Evolutionary conservation across 2,329 filamentous ascomycete genomes (phyloP).

Genomic region (Pseudogymnoascus sp.): DNA sequence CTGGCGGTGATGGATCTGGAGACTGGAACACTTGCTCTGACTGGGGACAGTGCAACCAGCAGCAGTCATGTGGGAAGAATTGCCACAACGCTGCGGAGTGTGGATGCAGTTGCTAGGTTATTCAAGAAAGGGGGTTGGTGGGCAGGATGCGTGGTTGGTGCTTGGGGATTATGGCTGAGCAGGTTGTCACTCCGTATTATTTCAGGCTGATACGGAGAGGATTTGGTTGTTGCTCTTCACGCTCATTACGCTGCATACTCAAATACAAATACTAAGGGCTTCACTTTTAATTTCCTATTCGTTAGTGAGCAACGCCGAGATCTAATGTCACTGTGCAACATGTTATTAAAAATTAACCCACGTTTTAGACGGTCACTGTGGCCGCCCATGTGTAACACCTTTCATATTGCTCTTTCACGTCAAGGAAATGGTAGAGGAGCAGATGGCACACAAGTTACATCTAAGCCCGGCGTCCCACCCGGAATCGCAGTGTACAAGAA

Average conservation of each 20-base stretch:
- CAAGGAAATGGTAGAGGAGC: background rate
- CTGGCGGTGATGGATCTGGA: background rate
- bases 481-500: background rate
- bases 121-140: background rate
- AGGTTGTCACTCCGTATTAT: background rate
- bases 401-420: background rate
- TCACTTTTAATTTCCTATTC: background rate
- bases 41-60: background rate
- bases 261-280: too few relatives aligned
- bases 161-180: background rate
- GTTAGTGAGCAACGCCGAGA: too few relatives aligned
- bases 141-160: background rate
- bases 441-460: background rate
- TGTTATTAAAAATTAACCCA: too few relatives aligned
- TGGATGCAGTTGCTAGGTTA: background rate
- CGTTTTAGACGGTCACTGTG: too few relatives aligned
- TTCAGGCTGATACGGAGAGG: background rate
- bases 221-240: too few relatives aligned
- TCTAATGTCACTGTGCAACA: too few relatives aligned
- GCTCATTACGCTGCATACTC: too few relatives aligned
- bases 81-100: background rate
- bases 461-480: background rate
- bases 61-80: background rate
- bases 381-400: too few relatives aligned
- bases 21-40: background rate